phyloP scores from a whole-genome alignment of 1,139 yeast genomes.

The Pichia norvegensis region DNA sequence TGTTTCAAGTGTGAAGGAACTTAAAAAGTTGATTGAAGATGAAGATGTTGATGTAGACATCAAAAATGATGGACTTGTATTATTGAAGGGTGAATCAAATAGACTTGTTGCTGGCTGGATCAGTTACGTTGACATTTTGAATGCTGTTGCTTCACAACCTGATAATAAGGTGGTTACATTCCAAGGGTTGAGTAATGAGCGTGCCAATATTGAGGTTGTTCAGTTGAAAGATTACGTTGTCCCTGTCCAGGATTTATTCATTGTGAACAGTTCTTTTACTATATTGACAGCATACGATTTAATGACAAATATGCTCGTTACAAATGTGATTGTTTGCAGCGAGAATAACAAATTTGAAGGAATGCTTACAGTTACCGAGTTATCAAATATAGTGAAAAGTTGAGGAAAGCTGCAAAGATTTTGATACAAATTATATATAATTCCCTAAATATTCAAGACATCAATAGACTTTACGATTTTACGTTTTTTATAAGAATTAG shows the following conservation, averaged over 20 bases:
- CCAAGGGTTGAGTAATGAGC: not conserved
- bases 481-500: not conserved
- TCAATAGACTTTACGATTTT: constrained; percentile 18
- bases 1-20: constrained; percentile 27
- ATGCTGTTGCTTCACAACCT: not conserved
- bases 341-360: constrained; percentile 21
- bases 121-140: constrained; percentile 4
- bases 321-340: constrained; percentile 20
- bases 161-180: constrained; percentile 6
- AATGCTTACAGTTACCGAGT: constrained; percentile 22
- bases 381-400: constrained; percentile 17
- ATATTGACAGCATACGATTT: constrained; percentile 28
- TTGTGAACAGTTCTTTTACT: constrained; percentile 21
- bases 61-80: constrained; percentile 13
- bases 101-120: constrained; percentile 13
- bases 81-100: constrained; percentile 8
- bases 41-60: constrained; percentile 10
- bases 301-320: constrained; percentile 26
- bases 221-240: constrained; percentile 7
- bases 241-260: constrained; percentile 13
- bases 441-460: constrained; percentile 12
- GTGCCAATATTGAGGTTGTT: constrained; percentile 1
- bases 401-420: not conserved
- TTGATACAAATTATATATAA: not conserved
- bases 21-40: constrained; percentile 23